These are phyloP conservation scores for Taiozyma sp. DNA, from an alignment of 1,139 yeast species.

Conservation along the genomic window DNA sequence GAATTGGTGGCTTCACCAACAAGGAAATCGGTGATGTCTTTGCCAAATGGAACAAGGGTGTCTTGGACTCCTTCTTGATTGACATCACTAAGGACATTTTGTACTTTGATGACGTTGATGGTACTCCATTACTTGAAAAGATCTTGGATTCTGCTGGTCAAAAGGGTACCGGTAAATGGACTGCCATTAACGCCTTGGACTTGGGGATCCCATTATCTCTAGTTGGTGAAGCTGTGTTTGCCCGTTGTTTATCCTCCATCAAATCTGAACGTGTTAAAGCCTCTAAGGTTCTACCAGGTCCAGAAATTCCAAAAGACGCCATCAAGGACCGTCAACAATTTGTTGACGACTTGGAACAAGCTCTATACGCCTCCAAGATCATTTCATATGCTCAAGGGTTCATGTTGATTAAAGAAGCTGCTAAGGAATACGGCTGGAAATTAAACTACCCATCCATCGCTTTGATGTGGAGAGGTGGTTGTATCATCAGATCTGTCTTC, in stretches of 20 bases:
- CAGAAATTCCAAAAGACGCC: slow-evolving; percentile 54
- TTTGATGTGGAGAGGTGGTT: slow-evolving; percentile 99
- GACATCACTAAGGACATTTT: slow-evolving; percentile 96
- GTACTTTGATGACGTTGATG: slow-evolving; percentile 79
- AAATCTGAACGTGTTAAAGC: slow-evolving; percentile 90
- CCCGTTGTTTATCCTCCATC: slow-evolving; percentile 93
- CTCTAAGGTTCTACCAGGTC: slow-evolving; percentile 74
- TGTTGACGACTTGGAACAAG: slow-evolving; percentile 94
- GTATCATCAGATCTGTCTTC: slow-evolving; percentile 98
- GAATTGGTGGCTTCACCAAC: slow-evolving; percentile 87
- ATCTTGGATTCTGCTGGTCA: slow-evolving; percentile 97
- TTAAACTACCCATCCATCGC: slow-evolving; percentile 98
- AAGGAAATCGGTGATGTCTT: slow-evolving; percentile 94
- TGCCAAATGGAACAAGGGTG: slow-evolving; percentile 94
- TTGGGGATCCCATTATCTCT: slow-evolving; percentile 98
- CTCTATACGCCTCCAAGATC: slow-evolving; percentile 96
- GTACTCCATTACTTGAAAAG: slow-evolving; percentile 92
- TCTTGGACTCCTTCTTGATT: slow-evolving; percentile 92
- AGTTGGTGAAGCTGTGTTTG: slow-evolving; percentile 97
- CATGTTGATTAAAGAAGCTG: slow-evolving; percentile 99
- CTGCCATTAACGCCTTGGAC: slow-evolving; percentile 96
- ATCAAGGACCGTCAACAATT: slow-evolving; percentile 76
- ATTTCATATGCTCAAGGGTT: slow-evolving; percentile 99
- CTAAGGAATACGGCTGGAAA: slow-evolving; percentile 94
- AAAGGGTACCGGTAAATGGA: slow-evolving; percentile 99